Conservation (phyloP, 192 early-diverging fungal genomes). For the Podila epicladia region DNA sequence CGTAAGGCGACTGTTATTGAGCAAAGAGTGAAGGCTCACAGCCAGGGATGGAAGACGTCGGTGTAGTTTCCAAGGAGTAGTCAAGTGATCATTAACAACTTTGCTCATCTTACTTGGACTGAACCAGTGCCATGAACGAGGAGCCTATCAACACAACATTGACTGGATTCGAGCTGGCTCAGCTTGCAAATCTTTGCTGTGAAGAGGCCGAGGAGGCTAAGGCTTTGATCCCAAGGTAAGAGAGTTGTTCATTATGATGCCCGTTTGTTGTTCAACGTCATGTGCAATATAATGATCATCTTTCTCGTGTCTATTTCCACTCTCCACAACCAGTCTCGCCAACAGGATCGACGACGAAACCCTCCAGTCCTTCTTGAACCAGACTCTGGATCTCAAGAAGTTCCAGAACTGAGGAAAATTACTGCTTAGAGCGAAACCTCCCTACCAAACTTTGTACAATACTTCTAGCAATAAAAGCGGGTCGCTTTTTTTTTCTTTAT, state of each 20-base stretch:
- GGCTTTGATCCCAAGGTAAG: slow-evolving; percentile 88
- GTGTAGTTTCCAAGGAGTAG: neutral
- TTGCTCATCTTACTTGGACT: neutral
- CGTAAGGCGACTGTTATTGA: slow-evolving; percentile 52
- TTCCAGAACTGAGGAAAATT: slow-evolving; percentile 65
- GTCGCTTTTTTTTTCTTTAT: neutral
- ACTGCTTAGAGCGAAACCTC: neutral
- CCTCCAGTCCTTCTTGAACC: slow-evolving; percentile 80
- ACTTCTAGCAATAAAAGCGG: neutral
- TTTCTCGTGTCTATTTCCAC: too few relatives aligned
- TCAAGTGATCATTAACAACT: neutral
- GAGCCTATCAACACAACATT: slow-evolving; percentile 53
- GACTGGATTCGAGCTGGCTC: slow-evolving; percentile 87
- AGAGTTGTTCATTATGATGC: neutral
- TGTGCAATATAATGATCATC: too few relatives aligned
- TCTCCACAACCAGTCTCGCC: slow-evolving; percentile 62
- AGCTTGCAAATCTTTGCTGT: slow-evolving; percentile 91
- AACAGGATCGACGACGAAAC: slow-evolving; percentile 78
- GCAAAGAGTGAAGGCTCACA: slow-evolving; percentile 10
- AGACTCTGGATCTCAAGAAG: slow-evolving; percentile 86
- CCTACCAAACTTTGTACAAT: neutral
- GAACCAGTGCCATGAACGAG: slow-evolving; percentile 48
- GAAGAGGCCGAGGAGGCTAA: slow-evolving; percentile 93
- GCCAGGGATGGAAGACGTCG: too few relatives aligned
- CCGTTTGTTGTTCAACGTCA: neutral